phyloP scores from a whole-genome alignment of 768 basidiomycete species.

The Pleurotus ostreatus region DNA sequence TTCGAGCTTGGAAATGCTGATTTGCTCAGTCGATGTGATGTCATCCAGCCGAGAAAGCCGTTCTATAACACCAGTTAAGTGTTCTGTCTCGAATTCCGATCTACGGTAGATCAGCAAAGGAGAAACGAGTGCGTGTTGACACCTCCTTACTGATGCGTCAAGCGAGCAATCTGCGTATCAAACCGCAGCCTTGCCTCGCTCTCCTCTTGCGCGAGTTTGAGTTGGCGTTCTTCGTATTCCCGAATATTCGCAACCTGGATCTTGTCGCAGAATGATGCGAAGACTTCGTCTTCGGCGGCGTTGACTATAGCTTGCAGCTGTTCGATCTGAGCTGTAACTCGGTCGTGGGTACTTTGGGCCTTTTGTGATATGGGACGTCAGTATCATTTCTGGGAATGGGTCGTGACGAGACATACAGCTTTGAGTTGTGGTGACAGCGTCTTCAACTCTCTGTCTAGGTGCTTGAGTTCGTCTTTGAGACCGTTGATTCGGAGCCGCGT shows the following conservation, averaged over 20 bases:
- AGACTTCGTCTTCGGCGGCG: slow-evolving; percentile 77
- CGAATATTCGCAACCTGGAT: slow-evolving; percentile 82
- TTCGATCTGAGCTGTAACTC: slow-evolving; percentile 52
- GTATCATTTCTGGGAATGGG: too few species aligned
- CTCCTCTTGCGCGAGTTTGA: slow-evolving; percentile 86
- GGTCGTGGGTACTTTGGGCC: slow-evolving; percentile 50
- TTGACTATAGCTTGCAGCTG: slow-evolving; percentile 57
- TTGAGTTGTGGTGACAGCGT: slow-evolving; percentile 64
- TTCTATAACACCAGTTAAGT: slow-evolving; percentile 59
- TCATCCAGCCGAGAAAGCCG: slow-evolving; percentile 55
- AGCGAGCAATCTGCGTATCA: slow-evolving; percentile 80
- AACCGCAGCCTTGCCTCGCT: slow-evolving; percentile 79
- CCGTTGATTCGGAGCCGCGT: slow-evolving; percentile 74
- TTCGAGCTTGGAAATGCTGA: slow-evolving; percentile 49
- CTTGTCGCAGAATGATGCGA: slow-evolving; percentile 70
- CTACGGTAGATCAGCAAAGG: slow-evolving; percentile 32
- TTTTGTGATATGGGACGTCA: slow-evolving; percentile 18
- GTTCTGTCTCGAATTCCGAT: slow-evolving; percentile 77
- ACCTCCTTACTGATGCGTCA: slow-evolving; percentile 71
- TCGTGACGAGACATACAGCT: slow-evolving; percentile 40
- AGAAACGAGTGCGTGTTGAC: slow-evolving; percentile 18
- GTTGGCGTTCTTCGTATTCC: slow-evolving; percentile 90
- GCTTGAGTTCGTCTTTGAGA: slow-evolving; percentile 80
- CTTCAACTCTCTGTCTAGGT: slow-evolving; percentile 68
- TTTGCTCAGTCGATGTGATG: slow-evolving; percentile 48